A percentile compares a stretch with the other conserved stretches of the same genome.
Conservation (phyloP, 2,329 filamentous ascomycete genomes). For the Beauveria bassiana region DNA sequence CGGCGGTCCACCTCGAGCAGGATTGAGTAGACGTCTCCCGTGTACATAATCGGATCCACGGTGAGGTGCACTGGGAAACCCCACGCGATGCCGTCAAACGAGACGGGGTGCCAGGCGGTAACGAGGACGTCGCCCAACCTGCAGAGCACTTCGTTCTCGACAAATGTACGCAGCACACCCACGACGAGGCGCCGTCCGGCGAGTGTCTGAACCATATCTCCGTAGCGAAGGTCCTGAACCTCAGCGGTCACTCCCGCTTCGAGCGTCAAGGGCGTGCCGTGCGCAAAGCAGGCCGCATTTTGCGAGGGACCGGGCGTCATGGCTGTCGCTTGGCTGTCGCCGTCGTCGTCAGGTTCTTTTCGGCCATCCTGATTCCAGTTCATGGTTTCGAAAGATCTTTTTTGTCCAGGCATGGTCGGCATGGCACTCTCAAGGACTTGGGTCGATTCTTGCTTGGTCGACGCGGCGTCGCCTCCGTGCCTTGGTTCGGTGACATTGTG, state of each 20-base stretch:
- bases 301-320: too few species aligned
- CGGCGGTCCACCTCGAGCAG: conserved; percentile 41
- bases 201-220: conserved; percentile 42
- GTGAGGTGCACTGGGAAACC: conserved; percentile 36
- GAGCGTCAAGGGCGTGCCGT: neutral
- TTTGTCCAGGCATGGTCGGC: neutral
- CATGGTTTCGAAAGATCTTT: neutral
- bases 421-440: too few species aligned
- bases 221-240: conserved; percentile 36
- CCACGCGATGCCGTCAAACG: conserved; percentile 32
- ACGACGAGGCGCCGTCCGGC: conserved; percentile 39
- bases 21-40: conserved; percentile 48
- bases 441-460: neutral
- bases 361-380: neutral
- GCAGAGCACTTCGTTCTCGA: conserved; percentile 33
- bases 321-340: neutral
- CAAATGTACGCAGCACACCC: conserved; percentile 42
- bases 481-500: neutral
- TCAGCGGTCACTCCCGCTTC: conserved; percentile 18
- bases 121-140: conserved; percentile 39
- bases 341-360: neutral
- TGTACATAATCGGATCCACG: conserved; percentile 30
- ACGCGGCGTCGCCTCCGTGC: neutral
- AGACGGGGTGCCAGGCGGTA: conserved; percentile 54
- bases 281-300: neutral